phyloP scores from a whole-genome alignment of 441 rosid species.

The Syzygium malaccense region DNA sequence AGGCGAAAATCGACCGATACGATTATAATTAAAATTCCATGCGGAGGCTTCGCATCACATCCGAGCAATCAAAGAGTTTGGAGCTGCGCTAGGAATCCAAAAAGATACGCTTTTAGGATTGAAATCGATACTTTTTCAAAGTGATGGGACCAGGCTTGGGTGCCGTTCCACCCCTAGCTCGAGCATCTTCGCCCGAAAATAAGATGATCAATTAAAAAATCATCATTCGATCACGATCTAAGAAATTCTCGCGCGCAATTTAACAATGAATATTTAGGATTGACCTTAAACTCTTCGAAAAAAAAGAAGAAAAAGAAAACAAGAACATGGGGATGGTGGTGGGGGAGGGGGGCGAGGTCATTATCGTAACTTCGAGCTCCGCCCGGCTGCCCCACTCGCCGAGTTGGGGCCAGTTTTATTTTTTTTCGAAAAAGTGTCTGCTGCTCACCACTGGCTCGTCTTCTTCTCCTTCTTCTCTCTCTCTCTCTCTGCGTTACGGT shows the following conservation, averaged over 20 bases:
- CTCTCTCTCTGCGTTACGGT: background rate
- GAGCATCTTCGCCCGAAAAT: too few relatives aligned
- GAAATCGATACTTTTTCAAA: too few relatives aligned
- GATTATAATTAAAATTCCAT: too few relatives aligned
- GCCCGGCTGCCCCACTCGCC: background rate
- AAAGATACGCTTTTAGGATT: too few relatives aligned
- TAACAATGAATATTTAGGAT: background rate
- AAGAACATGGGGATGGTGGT: background rate
- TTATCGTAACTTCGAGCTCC: background rate
- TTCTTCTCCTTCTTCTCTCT: background rate
- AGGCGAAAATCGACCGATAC: too few relatives aligned
- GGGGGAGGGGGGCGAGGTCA: background rate
- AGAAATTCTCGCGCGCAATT: background rate
- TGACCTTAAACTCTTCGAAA: background rate
- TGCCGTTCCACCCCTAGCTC: too few relatives aligned
- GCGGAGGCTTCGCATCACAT: too few relatives aligned
- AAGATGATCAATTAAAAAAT: too few relatives aligned
- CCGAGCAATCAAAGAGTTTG: too few relatives aligned
- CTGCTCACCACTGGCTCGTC: background rate
- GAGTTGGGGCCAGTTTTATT: background rate
- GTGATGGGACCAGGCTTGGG: too few relatives aligned
- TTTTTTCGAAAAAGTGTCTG: background rate
- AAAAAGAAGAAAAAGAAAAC: background rate
- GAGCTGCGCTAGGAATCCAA: too few relatives aligned
- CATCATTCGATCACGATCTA: background rate